Evolutionary conservation across 495 filamentous ascomycete genomes (phyloP).

Genomic region (Hyphodiscus hymeniophilus): DNA sequence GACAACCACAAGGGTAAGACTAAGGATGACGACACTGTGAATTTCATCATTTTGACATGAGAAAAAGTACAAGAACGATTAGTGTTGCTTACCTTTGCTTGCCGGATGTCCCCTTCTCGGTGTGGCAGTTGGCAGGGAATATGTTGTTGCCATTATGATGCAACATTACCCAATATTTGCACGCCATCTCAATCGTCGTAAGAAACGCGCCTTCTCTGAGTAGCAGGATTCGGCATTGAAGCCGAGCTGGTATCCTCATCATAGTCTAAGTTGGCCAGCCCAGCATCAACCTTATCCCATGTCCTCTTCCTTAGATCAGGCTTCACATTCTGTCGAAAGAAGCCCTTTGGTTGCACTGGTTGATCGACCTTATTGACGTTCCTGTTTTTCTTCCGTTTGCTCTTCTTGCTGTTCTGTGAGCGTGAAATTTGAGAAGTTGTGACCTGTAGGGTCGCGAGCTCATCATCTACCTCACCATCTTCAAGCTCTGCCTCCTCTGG

Average conservation of each 20-base stretch:
- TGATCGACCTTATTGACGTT: conserved; percentile 29
- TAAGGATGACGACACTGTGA: conserved; percentile 63
- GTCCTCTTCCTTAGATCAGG: conserved; percentile 49
- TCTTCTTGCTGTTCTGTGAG: conserved; percentile 21
- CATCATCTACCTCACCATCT: conserved; percentile 21
- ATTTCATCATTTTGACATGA: conserved; percentile 45
- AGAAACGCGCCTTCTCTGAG: conserved; percentile 36
- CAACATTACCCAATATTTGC: neutral
- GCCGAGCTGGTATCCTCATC: conserved; percentile 30
- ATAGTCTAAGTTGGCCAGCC: conserved; percentile 43
- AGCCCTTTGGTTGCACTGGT: conserved; percentile 24
- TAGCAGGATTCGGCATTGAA: conserved; percentile 16
- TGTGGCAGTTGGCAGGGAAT: no score
- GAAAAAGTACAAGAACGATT: neutral
- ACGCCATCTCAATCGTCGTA: conserved; percentile 33
- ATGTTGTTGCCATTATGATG: no score
- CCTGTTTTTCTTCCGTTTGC: conserved; percentile 27
- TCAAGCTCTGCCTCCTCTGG: conserved; percentile 20
- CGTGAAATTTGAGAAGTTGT: conserved; percentile 5
- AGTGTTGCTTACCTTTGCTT: no score
- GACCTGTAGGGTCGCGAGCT: conserved; percentile 15
- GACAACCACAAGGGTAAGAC: conserved; percentile 35
- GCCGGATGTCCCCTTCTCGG: no score
- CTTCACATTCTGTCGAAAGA: conserved; percentile 29
- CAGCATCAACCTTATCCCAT: conserved; percentile 47